Evolutionary conservation across 345 rosid genomes (phyloP), one percentile per base, ranked within the genome.

Genomic region (Eutrema yunnanense): DNA sequence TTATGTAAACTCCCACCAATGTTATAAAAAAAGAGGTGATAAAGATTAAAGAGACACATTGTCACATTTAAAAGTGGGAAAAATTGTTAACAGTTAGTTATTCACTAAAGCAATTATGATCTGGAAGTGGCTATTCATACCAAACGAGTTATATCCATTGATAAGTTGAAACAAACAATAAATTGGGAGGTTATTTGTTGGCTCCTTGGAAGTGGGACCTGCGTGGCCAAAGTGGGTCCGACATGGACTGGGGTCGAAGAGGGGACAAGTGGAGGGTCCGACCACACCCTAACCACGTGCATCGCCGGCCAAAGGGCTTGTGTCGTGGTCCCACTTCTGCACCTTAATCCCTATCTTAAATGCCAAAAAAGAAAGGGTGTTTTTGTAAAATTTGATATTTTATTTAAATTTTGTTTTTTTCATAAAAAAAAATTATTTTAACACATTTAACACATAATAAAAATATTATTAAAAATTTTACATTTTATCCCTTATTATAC

Each of bases 251-350:
- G 67, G 69, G 65, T 69, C 52, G 70, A 37, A 32, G 37, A 42
- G 57, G 76, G 51, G 72, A 71, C 80, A 77, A 71, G 61, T 57
- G 69, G 58, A 58, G 83, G 85, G 81, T 48, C 86, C 77, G 76
- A 51, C 77, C 80, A 60, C 71, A 70, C 78, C 77, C 62, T 72
- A 79, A 63, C 81, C 87, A 82, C 87, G 85, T 82, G 89, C 80
- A 40, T 42, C 75, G 11, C 79, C 73, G 68, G 82, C 85, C 85
- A 75, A 82, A 74, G 67, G 67, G 59, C 72, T 71, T 46, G 53
- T 73, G 50, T 11, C 49, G 79, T 80, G 81, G 87, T 81, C 81
- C 81, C 74, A 14, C 67, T 63, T 53, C 43, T 76, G 67, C 71
- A 46, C 56, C 72, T 36, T 64, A 71, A 63, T 51, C 72, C 55